phyloP scores from a whole-genome alignment of 2,329 filamentous ascomycete genomes.

The Alternaria dauci region DNA sequence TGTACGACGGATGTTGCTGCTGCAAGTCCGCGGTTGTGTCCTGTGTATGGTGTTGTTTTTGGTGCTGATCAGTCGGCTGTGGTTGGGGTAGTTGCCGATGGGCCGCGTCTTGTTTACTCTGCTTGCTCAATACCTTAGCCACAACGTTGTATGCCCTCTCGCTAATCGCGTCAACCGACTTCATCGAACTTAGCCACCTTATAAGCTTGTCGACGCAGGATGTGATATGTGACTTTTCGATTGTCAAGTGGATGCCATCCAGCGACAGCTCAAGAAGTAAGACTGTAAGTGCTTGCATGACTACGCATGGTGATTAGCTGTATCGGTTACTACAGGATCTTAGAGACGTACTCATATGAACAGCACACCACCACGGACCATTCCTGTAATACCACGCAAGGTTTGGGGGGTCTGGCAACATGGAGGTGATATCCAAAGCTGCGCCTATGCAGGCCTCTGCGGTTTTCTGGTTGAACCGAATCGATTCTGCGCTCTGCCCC shows the following conservation, averaged over 20 bases:
- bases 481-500: conserved; percentile 41
- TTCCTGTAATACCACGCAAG: conserved; percentile 23
- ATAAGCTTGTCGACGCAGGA: conserved; percentile 39
- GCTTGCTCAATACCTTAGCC: conserved; percentile 19
- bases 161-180: conserved; percentile 36
- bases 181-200: conserved; percentile 44
- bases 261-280: conserved; percentile 50
- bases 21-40: background rate
- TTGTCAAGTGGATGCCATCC: conserved; percentile 31
- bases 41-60: background rate
- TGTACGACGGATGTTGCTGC: background rate
- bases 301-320: conserved; percentile 11
- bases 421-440: conserved; percentile 40
- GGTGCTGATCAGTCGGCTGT: background rate
- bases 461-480: conserved; percentile 38
- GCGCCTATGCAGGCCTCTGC: conserved; percentile 48
- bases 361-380: conserved; percentile 52
- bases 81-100: conserved; percentile 1
- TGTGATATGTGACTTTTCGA: conserved; percentile 33
- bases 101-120: conserved; percentile 2
- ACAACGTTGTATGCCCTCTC: conserved; percentile 37
- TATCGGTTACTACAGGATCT: background rate
- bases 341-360: conserved; percentile 32
- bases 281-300: conserved; percentile 52
- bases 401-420: conserved; percentile 43